A percentile compares a stretch with the other conserved stretches of the same genome.
Conservation (phyloP, 148 eudicot genomes). For the Nepenthes mirabilis region DNA sequence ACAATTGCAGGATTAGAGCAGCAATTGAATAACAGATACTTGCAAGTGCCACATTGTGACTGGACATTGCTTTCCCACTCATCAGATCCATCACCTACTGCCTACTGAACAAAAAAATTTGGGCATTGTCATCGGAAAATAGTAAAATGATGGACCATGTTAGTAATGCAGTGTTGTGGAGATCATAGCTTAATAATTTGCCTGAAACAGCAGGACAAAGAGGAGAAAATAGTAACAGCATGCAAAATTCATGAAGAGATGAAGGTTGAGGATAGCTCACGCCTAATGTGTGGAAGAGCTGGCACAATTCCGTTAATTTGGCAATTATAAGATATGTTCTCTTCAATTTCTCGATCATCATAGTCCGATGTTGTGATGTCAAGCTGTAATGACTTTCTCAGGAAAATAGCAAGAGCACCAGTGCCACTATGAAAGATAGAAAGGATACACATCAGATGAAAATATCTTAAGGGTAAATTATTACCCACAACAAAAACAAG, state of each 20-base stretch:
- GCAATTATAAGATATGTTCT: slow-evolving; percentile 83
- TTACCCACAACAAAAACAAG: not conserved
- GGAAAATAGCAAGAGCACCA: slow-evolving; percentile 87
- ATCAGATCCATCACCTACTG: too few species aligned
- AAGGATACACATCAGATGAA: not conserved
- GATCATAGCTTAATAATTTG: too few species aligned
- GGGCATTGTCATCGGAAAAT: too few species aligned
- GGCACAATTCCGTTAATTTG: slow-evolving; percentile 56
- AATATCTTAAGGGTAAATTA: not conserved
- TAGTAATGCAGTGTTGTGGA: too few species aligned
- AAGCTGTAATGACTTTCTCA: slow-evolving; percentile 51
- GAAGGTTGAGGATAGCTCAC: slow-evolving; percentile 26
- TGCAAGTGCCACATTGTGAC: too few species aligned
- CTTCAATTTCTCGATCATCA: slow-evolving; percentile 84
- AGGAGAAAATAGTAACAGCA: not conserved
- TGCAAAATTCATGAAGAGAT: slow-evolving; percentile 1
- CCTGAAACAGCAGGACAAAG: not conserved
- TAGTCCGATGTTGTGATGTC: slow-evolving; percentile 92
- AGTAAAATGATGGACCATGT: too few species aligned
- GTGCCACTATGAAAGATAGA: slow-evolving; percentile 51
- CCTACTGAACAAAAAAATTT: too few species aligned
- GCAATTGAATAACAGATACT: too few species aligned
- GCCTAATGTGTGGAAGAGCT: slow-evolving; percentile 71
- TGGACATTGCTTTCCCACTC: too few species aligned
- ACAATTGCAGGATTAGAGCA: too few species aligned